Evolutionary conservation across 805 yeast genomes (phyloP).

Genomic region (Lachancea lanzarotensis): DNA sequence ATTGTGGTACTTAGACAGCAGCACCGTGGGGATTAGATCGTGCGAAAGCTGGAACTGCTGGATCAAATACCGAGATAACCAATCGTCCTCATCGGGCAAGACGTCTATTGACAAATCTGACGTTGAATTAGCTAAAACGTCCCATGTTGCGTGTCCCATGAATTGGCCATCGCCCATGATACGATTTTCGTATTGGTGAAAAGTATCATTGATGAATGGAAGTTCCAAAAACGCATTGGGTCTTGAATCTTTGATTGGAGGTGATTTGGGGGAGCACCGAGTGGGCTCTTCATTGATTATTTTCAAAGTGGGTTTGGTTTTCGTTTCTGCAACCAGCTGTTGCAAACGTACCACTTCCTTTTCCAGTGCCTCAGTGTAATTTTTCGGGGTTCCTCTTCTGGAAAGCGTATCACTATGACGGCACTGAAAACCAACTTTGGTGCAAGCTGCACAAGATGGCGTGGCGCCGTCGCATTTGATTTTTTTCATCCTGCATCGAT

Average conservation of each 20-base stretch:
- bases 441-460: constrained; percentile 63
- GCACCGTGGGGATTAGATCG: constrained; percentile 6
- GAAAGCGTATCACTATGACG: constrained; percentile 67
- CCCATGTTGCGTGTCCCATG: constrained; percentile 27
- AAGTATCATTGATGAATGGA: constrained; percentile 26
- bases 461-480: constrained; percentile 68
- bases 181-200: constrained; percentile 21
- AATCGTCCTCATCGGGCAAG: constrained; percentile 9
- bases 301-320: neutral
- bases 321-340: constrained; percentile 23
- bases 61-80: constrained; percentile 8
- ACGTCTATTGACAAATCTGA: constrained; percentile 2
- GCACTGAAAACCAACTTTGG: constrained; percentile 58
- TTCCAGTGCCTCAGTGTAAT: constrained; percentile 72
- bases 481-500: constrained; percentile 69
- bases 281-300: neutral
- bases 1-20: constrained; percentile 7
- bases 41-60: constrained; percentile 11
- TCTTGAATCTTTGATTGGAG: neutral
- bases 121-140: constrained; percentile 4
- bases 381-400: constrained; percentile 73
- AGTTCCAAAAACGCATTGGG: constrained; percentile 7
- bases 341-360: constrained; percentile 54
- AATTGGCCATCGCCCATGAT: constrained; percentile 11
- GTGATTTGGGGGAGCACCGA: neutral